Evolutionary conservation across 306 rosid species (phyloP), one percentile per base, ranked within the genome.

Genomic region (Crotalaria pallida): DNA sequence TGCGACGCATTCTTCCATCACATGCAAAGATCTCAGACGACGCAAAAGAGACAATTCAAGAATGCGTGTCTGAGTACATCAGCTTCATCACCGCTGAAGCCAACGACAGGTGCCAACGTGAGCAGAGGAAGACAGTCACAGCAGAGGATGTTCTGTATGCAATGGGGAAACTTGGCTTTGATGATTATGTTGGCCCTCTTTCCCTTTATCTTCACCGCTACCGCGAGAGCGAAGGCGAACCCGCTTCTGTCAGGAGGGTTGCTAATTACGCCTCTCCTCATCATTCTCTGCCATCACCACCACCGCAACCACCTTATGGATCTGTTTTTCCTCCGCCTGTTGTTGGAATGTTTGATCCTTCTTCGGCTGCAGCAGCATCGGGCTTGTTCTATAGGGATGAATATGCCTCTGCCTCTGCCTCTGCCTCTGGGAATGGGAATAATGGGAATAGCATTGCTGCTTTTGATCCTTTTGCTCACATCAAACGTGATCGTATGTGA

Each of bases 21-120:
- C 90, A 88, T 36, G 96, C 95, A 0, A 90, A 88, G 55, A 90
- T 90, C 38, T 86, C 96, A 0, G 95, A 90, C 41, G 95, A 88
- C 0, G 92, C 96, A 2, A 90, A 90, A 16, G 93, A 88, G 77
- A 84, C 88, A 0, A 64, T 90, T 53, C 96, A 88, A 24, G 92
- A 86, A 33, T 88, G 95, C 5, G 92, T 86, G 21, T 88, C 96
- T 0, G 92, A 90, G 77, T 90, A 58, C 85, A 90, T 90, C 19
- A 86, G 90, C 79, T 90, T 88, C 84, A 52, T 90, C 33, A 90
- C 96, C 0, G 79, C 88, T 0, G 96, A 90, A 62, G 96, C 96
- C n/a, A 90, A 90, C 57, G 90, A 88, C 15, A 71, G 84, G 0
- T 90, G 96, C 65, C 92, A 81, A 22, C 38, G 72, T 0, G 97